A percentile compares a stretch with the other conserved stretches of the same genome.
Conservation (phyloP, 805 yeast species). For the Kregervanrija fluxuum region DNA sequence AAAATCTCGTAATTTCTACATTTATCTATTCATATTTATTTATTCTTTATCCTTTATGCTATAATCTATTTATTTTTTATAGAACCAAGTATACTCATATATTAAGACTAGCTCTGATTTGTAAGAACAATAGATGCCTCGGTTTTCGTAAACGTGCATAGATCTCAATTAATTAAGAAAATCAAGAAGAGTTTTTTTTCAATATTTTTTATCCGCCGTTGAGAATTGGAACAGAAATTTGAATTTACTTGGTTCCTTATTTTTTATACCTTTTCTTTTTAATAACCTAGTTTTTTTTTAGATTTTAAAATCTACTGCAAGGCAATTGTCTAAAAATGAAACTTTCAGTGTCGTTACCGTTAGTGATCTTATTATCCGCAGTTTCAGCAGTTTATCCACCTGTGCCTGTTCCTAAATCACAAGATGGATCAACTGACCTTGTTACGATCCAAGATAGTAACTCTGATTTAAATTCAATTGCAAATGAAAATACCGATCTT, state of each 20-base stretch:
- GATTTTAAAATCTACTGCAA: too few species aligned
- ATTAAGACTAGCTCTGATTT: too few species aligned
- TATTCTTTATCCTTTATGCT: not conserved
- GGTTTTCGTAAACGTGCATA: too few species aligned
- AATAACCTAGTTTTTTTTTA: too few species aligned
- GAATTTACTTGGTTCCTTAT: too few species aligned
- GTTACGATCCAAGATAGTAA: constrained; percentile 10
- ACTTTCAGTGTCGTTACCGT: not conserved
- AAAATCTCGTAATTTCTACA: not conserved
- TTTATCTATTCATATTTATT: not conserved
- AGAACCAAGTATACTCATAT: too few species aligned
- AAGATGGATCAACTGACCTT: constrained; percentile 7
- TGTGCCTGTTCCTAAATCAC: constrained; percentile 2
- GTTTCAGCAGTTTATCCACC: constrained; percentile 15
- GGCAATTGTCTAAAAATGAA: not conserved
- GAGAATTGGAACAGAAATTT: too few species aligned
- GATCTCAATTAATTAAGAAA: too few species aligned
- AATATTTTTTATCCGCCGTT: too few species aligned
- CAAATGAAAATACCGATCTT: not conserved
- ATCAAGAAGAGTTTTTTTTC: too few species aligned
- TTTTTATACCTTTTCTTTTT: too few species aligned
- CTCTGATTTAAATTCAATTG: not conserved
- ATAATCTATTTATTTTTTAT: not conserved
- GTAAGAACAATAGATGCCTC: too few species aligned
- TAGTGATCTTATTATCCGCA: not conserved